Percentiles rank a stretch among this genome's conserved stretches.
phyloP scores from a whole-genome alignment of 306 rosid species.

The Lagenaria siceraria region DNA sequence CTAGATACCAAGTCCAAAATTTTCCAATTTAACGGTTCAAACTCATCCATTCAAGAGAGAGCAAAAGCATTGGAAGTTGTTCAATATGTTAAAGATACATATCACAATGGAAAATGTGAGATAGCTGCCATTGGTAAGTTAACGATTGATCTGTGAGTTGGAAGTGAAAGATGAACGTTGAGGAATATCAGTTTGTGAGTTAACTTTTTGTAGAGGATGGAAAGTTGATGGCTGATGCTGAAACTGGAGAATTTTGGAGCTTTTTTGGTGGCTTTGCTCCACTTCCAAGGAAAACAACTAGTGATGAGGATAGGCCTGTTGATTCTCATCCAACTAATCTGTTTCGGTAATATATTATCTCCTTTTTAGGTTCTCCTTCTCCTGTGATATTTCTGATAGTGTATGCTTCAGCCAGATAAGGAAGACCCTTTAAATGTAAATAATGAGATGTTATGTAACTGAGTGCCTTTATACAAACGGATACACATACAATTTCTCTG shows the following conservation, averaged over 20 bases:
- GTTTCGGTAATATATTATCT: slow-evolving; percentile 50
- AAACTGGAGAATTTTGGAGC: slow-evolving; percentile 93
- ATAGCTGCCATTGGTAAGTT: slow-evolving; percentile 88
- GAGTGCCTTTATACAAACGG: not conserved
- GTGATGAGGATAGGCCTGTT: slow-evolving; percentile 40
- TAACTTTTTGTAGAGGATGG: slow-evolving; percentile 75
- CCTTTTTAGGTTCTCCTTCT: not conserved
- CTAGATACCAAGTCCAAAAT: slow-evolving; percentile 85
- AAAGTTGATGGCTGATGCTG: slow-evolving; percentile 93
- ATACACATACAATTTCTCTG: not conserved
- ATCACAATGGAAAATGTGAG: slow-evolving; percentile 93
- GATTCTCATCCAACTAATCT: slow-evolving; percentile 58
- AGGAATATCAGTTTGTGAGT: slow-evolving; percentile 20
- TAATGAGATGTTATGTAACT: not conserved
- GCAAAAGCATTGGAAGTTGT: slow-evolving; percentile 97
- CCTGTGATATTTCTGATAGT: slow-evolving; percentile 4
- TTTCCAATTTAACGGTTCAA: slow-evolving; percentile 91
- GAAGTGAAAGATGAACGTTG: slow-evolving; percentile 11
- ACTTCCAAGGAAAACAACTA: slow-evolving; percentile 70
- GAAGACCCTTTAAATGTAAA: not conserved
- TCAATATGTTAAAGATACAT: slow-evolving; percentile 81
- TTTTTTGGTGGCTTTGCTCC: slow-evolving; percentile 98
- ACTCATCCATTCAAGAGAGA: slow-evolving; percentile 95
- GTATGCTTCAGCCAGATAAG: slow-evolving; percentile 8
- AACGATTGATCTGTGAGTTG: slow-evolving; percentile 7